Base-by-base conservation (phyloP, 331 rosid species). In the Rosa hybrid region DNA sequence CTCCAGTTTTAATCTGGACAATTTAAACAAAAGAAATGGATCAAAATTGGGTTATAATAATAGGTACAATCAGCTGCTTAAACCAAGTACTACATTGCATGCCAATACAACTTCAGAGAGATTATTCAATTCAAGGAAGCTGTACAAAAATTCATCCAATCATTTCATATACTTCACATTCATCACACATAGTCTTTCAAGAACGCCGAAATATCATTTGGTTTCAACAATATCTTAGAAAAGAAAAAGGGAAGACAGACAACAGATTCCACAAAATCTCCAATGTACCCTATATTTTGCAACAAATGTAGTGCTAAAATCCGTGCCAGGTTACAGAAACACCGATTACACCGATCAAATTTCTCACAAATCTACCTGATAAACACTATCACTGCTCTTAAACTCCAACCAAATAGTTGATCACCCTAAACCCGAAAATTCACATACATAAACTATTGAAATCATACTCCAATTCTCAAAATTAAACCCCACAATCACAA, bases 1-100 rank as follows among this genome's bases (percentile, higher is more conserved):
- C 94, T 77, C 98, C 99, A 3, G 87, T 51, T 84, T 93, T 93
- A 74, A 91, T 72, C 98, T 95, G 87, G 63, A 85, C 7, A 81
- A 53, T 78, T 77, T 72, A 5, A 76, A 79, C 70, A 84, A 17
- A 72, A 89, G 76, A 69, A 20, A 65, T 48, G 45, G 4, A 45
- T 27, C 34, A 57, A 21, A 20, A 49, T 56, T 20, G 44, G 67
- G 68, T 71, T 69, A 65, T 27, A 78, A 30, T 79, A 27, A 34
- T 67, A 64, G 56, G 39, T 20, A 72, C 63, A 54, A 6, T 14
- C 23, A 80, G 64, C 41, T 30, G 42, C 39, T 39, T n/a, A 49
- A 77, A 34, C 74, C 77, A 76, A 23, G 10, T 30, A 49, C 75
- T 27, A 45, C 48, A 59, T 75, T 25, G 50, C 78, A 49, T 17